Evolutionary conservation across 306 rosid genomes (phyloP), one percentile per base, ranked within the genome.

Genomic region (Leucaena leucocephala): DNA sequence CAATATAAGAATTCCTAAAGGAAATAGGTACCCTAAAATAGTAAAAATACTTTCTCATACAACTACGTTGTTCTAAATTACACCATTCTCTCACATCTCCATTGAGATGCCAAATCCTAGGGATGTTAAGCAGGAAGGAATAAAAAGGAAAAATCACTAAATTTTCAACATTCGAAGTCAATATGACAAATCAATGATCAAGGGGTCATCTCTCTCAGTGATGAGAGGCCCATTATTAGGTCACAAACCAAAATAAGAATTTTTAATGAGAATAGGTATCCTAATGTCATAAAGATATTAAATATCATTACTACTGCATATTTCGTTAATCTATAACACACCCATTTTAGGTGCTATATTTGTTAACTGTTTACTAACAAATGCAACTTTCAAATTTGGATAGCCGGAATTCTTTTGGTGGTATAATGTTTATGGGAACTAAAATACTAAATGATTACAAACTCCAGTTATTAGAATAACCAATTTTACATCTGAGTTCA

Each of bases 401-500:
- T 9, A 55, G 42, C n/a, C 44, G 17, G 22, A 33, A 63, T 43
- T 35, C 17, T 46, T 54, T n/a, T 40, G 8, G 62, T 45, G 49
- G 65, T 39, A 54, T 69, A 46, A 64, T 68, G 14, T 38, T 35
- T 54, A 75, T 62, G 44, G 43, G 5, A 76, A 69, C 77, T 14
- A 59, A 38, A 46, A 34, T 59, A 63, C 54, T 17, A 3, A 67
- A 70, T 3, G 16, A 54, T 80, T 65, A n/a, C 57, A n/a, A 12
- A 68, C 72, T 59, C 71, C 43, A 72, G 58, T 54, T 35, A 57
- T 43, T 61, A 69, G 62, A 44, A 76, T 40, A 21, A 40, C 68
- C 73, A 16, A 76, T 33, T 45, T 74, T 45, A 68, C 71, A 81
- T 75, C 54, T 11, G 44, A n/a, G 36, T 43, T 44, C 54, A 68